Evolutionary conservation across 129 eudicot genomes (phyloP), one percentile per base, ranked within the genome.

Genomic region (Sambucus nigra): DNA sequence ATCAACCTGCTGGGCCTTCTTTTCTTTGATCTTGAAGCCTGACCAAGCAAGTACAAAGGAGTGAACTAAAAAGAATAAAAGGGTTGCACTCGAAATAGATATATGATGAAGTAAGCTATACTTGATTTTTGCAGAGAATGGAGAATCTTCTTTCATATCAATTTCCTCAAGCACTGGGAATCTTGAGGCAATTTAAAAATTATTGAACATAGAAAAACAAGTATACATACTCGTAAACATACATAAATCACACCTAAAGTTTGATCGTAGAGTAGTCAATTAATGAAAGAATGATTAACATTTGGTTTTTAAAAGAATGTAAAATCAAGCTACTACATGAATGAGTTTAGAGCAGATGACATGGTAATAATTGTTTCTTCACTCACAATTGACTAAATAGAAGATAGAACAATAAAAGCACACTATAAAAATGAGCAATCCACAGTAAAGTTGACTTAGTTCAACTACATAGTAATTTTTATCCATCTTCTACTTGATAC

Each of bases 1-100:
- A 64, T 38, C 55, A 75, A 44, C 71, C 76, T 28, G 61, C 78
- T 51, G 69, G 42, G 60, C 78, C 73, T 63, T 84, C 92, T 68
- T 79, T 78, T 63, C 74, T 69, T 50, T 74, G 76, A 68, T 84
- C 92, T 73, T 85, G 95, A 54, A 76, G 40, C 78, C 98, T 91
- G 76, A 51, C 51, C 58, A 76, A 60, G 65, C 28, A 70, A 5
- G 28, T 25, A 35, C n/a, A 51, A 59, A 32, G 13, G 28, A 51
- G 33, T 61, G 44, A 55, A 47, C 7, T 40, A 27, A 54, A 56
- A 15, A 26, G 24, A 22, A 38, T 15, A 45, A 35, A n/a, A 5
- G 15, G 68, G 51, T 54, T 57, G 17, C 31, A 32, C 40, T 24
- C 47, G 45, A 62, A 60, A 8, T 42, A 33, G 46, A 57, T 15